These are phyloP conservation scores for Crithidia brevicula DNA, from an alignment of 208 protist genomes.

Conservation along the genomic window DNA sequence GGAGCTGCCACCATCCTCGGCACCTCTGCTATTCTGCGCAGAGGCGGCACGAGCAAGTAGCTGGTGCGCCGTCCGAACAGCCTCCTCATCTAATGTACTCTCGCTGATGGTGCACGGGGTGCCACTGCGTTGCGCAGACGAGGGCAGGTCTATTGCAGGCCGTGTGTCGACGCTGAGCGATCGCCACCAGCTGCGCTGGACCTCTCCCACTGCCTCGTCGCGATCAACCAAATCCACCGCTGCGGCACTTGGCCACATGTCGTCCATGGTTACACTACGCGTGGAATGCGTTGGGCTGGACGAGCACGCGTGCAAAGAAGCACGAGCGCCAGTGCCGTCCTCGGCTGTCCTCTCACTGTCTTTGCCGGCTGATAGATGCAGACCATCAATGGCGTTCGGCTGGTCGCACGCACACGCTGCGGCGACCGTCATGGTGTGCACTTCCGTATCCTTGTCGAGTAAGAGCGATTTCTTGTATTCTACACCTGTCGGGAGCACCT, in stretches of 20 bases:
- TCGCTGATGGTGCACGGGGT: not conserved
- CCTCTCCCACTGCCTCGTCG: slow-evolving; percentile 16
- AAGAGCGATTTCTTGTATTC: not conserved
- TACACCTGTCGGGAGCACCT: slow-evolving; percentile 26
- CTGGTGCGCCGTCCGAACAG: not conserved
- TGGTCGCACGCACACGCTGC: not conserved
- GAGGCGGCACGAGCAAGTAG: not conserved
- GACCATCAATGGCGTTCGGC: too few species aligned
- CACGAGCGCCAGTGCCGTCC: too few species aligned
- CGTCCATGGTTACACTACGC: too few species aligned
- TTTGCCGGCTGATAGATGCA: too few species aligned
- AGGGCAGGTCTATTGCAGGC: slow-evolving; percentile 9
- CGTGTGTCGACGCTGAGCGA: slow-evolving; percentile 13
- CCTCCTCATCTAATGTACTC: not conserved
- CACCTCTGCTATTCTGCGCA: not conserved
- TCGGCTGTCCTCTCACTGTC: too few species aligned
- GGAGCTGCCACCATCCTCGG: too few species aligned
- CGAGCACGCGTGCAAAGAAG: too few species aligned
- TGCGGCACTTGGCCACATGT: not conserved
- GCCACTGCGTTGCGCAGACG: not conserved
- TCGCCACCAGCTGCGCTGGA: slow-evolving; percentile 32
- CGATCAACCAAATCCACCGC: slow-evolving; percentile 1
- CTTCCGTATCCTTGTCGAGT: not conserved
- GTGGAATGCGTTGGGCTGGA: too few species aligned
- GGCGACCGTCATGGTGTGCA: not conserved